These are phyloP conservation scores for Lentinula detonsa DNA, from an alignment of 768 basidiomycete species.

Conservation along the genomic window DNA sequence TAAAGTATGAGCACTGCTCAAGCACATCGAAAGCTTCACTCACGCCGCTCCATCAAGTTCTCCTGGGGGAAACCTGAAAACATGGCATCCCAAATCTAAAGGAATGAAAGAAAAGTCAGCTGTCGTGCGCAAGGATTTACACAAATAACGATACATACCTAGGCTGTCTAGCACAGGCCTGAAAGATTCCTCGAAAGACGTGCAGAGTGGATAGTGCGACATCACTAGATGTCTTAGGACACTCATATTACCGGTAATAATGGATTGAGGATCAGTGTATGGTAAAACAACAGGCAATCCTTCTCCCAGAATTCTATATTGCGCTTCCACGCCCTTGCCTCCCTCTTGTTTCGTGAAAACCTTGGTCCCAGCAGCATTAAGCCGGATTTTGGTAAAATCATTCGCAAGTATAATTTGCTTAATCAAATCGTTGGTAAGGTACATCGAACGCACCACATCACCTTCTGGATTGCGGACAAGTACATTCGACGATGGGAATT, in stretches of 20 bases:
- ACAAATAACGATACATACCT: conserved; percentile 35
- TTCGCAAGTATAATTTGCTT: conserved; percentile 77
- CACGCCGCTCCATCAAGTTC: conserved; percentile 48
- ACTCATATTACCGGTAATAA: conserved; percentile 51
- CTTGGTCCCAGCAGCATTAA: conserved; percentile 92
- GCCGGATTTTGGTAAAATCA: conserved; percentile 76
- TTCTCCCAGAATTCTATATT: conserved; percentile 79
- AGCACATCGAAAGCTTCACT: background rate
- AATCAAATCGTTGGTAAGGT: conserved; percentile 82
- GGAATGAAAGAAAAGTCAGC: background rate
- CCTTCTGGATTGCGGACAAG: conserved; percentile 84
- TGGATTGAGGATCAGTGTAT: conserved; percentile 58
- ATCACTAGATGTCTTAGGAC: conserved; percentile 64
- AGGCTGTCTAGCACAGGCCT: conserved; percentile 41
- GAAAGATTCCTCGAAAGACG: conserved; percentile 60
- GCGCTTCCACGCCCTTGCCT: conserved; percentile 48
- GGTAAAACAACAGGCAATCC: conserved; percentile 83
- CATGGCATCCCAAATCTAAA: conserved; percentile 62
- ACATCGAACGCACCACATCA: conserved; percentile 68
- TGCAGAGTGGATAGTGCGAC: conserved; percentile 74
- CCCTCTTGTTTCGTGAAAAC: conserved; percentile 88
- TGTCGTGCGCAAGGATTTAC: background rate
- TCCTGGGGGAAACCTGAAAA: conserved; percentile 63
- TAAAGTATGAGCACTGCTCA: background rate
- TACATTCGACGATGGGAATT: conserved; percentile 71